Conservation (phyloP, 495 filamentous ascomycete species). For the Xylaria sp. region DNA sequence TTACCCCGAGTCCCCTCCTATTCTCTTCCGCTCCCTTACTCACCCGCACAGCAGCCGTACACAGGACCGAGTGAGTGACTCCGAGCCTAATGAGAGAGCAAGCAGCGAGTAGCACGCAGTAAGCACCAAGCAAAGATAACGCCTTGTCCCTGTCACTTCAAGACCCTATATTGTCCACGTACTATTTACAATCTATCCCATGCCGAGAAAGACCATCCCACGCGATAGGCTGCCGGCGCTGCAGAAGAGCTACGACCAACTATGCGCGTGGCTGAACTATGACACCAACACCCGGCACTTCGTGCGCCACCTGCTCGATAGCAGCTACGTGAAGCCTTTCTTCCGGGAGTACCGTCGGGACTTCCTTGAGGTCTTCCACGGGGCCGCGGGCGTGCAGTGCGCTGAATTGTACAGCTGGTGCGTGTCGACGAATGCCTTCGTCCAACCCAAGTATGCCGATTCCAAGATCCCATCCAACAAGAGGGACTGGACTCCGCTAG, state of each 20-base stretch:
- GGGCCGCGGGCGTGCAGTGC: constrained; percentile 29
- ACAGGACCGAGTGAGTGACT: background rate
- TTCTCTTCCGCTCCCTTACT: background rate
- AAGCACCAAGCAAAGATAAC: constrained; percentile 2
- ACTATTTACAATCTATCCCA: background rate
- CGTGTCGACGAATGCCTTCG: constrained; percentile 29
- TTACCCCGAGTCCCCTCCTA: constrained; percentile 1
- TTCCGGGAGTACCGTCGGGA: constrained; percentile 36
- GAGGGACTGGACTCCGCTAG: constrained; percentile 32
- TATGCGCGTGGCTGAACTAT: constrained; percentile 36
- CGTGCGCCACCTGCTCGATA: constrained; percentile 30
- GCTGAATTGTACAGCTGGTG: constrained; percentile 31
- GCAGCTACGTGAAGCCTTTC: constrained; percentile 36
- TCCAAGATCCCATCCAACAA: constrained; percentile 16
- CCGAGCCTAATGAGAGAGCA: background rate
- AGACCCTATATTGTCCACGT: background rate
- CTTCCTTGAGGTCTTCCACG: constrained; percentile 31
- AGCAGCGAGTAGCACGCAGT: no score
- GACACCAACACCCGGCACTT: constrained; percentile 31
- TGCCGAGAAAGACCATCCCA: constrained; percentile 28
- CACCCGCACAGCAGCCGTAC: background rate
- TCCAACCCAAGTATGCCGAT: constrained; percentile 26
- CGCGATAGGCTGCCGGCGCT: constrained; percentile 32
- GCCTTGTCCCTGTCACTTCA: background rate
- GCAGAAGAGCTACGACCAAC: constrained; percentile 34